Evolutionary conservation across 1,284 basidiomycete genomes (phyloP), one percentile per base, ranked within the genome.

Genomic region (Trametes hirsuta): DNA sequence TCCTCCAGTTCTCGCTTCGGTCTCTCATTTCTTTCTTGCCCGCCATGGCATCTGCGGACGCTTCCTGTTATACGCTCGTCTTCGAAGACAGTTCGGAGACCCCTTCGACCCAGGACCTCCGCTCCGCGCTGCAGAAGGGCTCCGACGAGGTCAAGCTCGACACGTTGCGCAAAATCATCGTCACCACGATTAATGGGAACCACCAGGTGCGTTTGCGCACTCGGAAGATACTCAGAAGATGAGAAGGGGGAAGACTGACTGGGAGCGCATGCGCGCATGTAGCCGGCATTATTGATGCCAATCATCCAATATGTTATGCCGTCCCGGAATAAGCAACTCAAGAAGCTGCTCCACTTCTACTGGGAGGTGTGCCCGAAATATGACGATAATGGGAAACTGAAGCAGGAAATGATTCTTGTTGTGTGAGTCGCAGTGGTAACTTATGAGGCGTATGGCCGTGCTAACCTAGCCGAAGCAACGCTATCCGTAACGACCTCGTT

Each of bases 321-420:
- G 24, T 94, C 91, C 63, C 89, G 90, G 74, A 96, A 93, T 81
- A 99, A 99, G 82, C 90, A 93, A 69, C 87, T 99, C 74, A 99
- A 99, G 85, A 99, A 99, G 83, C 81, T 98, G 72, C 83, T 98
- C 41, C 95, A 98, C 77, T 98, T 98, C 76, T 99, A 99, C 77
- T 99, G 96, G 97, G 97, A 99, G 79, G 93, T 99, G 35, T 98
- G 96, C 77, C 97, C 97, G 25, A 98, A 99, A 77, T 91, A 97
- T 68, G 97, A 99, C 70, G 96, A 98, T 66, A 88, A 87, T 66
- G 97, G 97, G 57, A 98, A 98, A 79, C 80, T 99, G 70, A 98
- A 98, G 84, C 97, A 99, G 78, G 97, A 99, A 81, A 99, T 99
- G 97, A 99, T 99, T 71, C 85, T 99, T 48, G 97, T 99, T 47